Conservation (phyloP, 78 protist species). For the Bodo saltans region DNA sequence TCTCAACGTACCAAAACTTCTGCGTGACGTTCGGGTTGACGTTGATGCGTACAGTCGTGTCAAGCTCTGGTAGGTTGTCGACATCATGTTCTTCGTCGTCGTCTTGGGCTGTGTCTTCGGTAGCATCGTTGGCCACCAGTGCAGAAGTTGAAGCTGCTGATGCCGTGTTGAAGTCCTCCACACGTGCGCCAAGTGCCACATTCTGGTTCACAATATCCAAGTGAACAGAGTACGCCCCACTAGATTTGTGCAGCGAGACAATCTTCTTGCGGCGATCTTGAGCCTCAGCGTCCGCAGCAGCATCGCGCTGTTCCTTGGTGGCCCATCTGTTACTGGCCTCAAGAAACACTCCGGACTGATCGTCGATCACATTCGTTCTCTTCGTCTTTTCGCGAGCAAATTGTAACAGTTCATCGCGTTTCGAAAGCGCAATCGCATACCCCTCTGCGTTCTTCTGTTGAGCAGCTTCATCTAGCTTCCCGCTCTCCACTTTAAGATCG, state of each 20-base stretch:
- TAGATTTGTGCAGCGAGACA: background rate
- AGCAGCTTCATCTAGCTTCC: background rate
- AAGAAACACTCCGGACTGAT: constrained; percentile 60
- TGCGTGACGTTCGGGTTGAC: background rate
- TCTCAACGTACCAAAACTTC: background rate
- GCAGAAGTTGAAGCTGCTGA: background rate
- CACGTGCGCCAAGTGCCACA: background rate
- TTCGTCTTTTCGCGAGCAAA: constrained; percentile 50
- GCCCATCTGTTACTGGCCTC: constrained; percentile 44
- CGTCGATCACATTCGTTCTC: constrained; percentile 67
- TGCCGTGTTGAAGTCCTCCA: background rate
- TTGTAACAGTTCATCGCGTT: constrained; percentile 53
- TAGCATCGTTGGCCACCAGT: background rate
- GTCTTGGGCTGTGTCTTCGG: constrained; percentile 1
- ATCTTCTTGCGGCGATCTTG: background rate
- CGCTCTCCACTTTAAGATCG: background rate
- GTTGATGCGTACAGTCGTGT: background rate
- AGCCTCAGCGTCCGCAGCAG: background rate
- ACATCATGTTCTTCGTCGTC: background rate
- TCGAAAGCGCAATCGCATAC: constrained; percentile 14
- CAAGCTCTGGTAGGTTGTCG: background rate
- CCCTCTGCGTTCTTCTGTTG: background rate
- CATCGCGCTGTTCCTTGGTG: constrained; percentile 42
- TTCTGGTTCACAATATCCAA: constrained; percentile 3
- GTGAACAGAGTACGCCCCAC: background rate